A percentile compares a stretch with the other conserved stretches of the same genome.
phyloP scores from a whole-genome alignment of 2,329 filamentous ascomycete species.

The Paramyrothecium sp. region DNA sequence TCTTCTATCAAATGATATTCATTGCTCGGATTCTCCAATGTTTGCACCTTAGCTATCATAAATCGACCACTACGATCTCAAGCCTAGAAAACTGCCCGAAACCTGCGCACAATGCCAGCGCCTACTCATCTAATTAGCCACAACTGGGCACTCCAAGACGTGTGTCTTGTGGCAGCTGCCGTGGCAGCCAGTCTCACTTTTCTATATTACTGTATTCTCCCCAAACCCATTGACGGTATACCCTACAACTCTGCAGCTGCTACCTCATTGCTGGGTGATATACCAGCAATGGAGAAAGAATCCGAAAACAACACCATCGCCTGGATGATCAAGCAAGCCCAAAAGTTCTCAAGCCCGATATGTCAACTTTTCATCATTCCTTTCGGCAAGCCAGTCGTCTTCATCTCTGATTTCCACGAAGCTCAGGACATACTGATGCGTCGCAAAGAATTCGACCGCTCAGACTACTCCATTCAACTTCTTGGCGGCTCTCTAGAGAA shows the following conservation, averaged over 20 bases:
- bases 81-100: no score
- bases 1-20: no score
- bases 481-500: constrained; percentile 28
- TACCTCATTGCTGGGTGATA: constrained; percentile 37
- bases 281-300: constrained; percentile 20
- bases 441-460: constrained; percentile 44
- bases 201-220: constrained; percentile 23
- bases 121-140: no score
- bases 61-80: no score
- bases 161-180: no score
- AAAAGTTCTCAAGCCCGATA: constrained; percentile 36
- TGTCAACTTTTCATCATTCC: constrained; percentile 47
- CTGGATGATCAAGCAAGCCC: constrained; percentile 25
- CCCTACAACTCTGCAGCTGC: constrained; percentile 39
- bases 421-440: constrained; percentile 42
- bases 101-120: no score
- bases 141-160: no score
- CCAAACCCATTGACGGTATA: constrained; percentile 43
- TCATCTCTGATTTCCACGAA: constrained; percentile 40
- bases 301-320: constrained; percentile 4
- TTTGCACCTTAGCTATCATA: no score
- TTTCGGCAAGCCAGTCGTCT: constrained; percentile 37
- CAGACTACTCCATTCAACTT: constrained; percentile 28
- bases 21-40: no score
- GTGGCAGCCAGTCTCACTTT: neutral